Base-by-base conservation (phyloP, 768 basidiomycete species). In the Tulasnella sp. region DNA sequence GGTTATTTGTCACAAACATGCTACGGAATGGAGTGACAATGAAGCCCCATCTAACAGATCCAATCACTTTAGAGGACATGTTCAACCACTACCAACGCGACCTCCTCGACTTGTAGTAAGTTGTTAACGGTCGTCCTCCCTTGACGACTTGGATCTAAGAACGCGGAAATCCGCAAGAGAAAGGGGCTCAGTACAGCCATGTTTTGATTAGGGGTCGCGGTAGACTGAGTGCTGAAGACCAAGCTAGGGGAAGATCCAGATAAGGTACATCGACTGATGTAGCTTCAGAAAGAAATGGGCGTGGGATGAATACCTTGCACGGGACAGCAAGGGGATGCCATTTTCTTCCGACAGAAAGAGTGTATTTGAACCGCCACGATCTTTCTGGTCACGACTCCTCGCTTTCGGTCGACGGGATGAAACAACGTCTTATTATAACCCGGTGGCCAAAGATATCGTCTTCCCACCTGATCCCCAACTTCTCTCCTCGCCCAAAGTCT, bases 171-270 rank as follows among this genome's bases (percentile, higher is more conserved):
- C 65, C 68, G 27, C 65, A 74, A 52, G 84, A 86, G 70, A 78
- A 80, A 58, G 83, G n/a, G 79, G 1, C 71, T 85, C 23, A 81
- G 76, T 63, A 80, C 80, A 3, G 77, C 75, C 8, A 83, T 75
- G 66, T 79, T 77, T 59, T 67, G 69, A 11, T 41, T 70, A 10
- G 85, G 85, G 0, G 70, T 75, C 9, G 69, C 66, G 0, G 70
- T 66, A 19, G 84, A 87, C 66, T 85, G 78, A 78, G 72, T 76
- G n/a, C 69, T 85, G 44, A 71, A 72, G 29, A 68, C 69, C 52
- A 76, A 75, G 70, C 73, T 83, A 27, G 85, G 84, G 21, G 83
- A 84, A 64, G 81, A 80, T 70, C 84, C 84, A 13, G 84, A 85
- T 64, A 77, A 85, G 77, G 82, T 81, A 61, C 26, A n/a, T n/a